phyloP scores from a whole-genome alignment of 2,329 filamentous ascomycete species.

The Fusarium avenaceum region DNA sequence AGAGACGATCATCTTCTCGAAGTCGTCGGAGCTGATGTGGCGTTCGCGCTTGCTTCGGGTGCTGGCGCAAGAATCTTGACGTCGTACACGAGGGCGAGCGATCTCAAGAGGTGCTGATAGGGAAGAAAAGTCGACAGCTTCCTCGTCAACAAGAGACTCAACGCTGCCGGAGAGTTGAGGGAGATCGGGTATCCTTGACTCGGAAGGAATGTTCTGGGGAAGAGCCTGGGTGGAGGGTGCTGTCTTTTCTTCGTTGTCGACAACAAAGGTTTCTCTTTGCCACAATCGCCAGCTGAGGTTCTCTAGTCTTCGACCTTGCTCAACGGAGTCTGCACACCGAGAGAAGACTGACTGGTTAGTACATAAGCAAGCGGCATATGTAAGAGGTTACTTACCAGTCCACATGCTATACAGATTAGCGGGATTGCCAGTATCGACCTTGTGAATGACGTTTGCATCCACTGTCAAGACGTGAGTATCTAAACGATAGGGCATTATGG shows the following conservation, averaged over 20 bases:
- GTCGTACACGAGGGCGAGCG: conserved; percentile 74
- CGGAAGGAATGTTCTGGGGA: conserved; percentile 64
- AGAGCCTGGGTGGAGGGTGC: conserved; percentile 61
- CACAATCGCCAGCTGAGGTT: conserved; percentile 97
- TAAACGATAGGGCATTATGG: conserved; percentile 84
- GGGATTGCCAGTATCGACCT: conserved; percentile 92
- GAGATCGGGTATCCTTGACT: conserved; percentile 64
- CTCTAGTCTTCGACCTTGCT: conserved; percentile 91
- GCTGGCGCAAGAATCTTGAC: conserved; percentile 78
- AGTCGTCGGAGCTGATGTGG: conserved; percentile 91
- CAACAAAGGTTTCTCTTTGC: conserved; percentile 79
- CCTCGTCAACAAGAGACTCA: conserved; percentile 79
- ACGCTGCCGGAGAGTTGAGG: conserved; percentile 83
- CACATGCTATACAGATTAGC: conserved; percentile 97
- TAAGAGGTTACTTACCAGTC: conserved; percentile 78
- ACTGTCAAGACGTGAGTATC: conserved; percentile 90
- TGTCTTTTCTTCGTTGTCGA: conserved; percentile 78
- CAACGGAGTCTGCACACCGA: conserved; percentile 92
- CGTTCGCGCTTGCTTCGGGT: conserved; percentile 83
- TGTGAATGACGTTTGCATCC: conserved; percentile 91
- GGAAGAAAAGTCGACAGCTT: conserved; percentile 69
- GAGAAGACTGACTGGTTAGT: conserved; percentile 80
- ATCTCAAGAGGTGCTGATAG: conserved; percentile 70
- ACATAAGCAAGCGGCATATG: conserved; percentile 15
- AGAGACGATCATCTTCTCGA: conserved; percentile 93